Percentiles rank a stretch among this genome's conserved stretches.
Evolutionary conservation across 768 basidiomycete genomes (phyloP).

Genomic region (Russula earlei): DNA sequence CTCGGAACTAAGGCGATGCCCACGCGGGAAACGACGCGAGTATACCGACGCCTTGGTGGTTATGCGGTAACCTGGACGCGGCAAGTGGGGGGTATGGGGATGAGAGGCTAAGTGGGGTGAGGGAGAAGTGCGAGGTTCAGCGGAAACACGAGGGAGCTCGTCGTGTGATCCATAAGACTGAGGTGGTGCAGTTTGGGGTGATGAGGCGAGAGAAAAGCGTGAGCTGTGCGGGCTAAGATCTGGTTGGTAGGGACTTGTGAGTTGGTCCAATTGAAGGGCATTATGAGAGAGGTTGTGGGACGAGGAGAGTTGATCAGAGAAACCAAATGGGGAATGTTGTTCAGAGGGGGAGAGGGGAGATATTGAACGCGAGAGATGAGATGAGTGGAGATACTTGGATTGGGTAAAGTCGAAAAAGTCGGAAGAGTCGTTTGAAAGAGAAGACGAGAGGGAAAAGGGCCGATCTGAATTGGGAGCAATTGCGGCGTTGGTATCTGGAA

Average conservation of each 20-base stretch:
- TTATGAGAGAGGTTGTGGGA: conserved; percentile 7
- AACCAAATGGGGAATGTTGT: background rate
- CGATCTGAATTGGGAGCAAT: conserved; percentile 8
- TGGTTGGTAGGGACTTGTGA: background rate
- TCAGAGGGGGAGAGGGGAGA: conserved; percentile 13
- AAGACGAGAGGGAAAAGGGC: background rate
- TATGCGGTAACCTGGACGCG: conserved; percentile 5
- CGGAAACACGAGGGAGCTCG: conserved; percentile 6
- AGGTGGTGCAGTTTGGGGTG: background rate
- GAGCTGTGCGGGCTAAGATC: conserved; percentile 8
- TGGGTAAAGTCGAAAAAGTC: conserved; percentile 8
- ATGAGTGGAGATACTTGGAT: conserved; percentile 17
- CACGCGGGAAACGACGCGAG: conserved; percentile 47
- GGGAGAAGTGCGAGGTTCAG: background rate
- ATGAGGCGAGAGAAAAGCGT: conserved; percentile 1
- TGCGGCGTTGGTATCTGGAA: conserved; percentile 5
- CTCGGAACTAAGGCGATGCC: conserved; percentile 48
- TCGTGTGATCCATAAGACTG: background rate
- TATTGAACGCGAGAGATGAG: conserved; percentile 15
- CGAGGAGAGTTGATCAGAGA: background rate
- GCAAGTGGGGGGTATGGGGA: conserved; percentile 2
- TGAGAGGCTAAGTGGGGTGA: conserved; percentile 1
- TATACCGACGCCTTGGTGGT: conserved; percentile 26
- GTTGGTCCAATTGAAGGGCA: conserved; percentile 15
- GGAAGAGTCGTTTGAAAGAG: conserved; percentile 7